Conservation (phyloP, 140 eudicot species). For the Stevia rebaudiana region DNA sequence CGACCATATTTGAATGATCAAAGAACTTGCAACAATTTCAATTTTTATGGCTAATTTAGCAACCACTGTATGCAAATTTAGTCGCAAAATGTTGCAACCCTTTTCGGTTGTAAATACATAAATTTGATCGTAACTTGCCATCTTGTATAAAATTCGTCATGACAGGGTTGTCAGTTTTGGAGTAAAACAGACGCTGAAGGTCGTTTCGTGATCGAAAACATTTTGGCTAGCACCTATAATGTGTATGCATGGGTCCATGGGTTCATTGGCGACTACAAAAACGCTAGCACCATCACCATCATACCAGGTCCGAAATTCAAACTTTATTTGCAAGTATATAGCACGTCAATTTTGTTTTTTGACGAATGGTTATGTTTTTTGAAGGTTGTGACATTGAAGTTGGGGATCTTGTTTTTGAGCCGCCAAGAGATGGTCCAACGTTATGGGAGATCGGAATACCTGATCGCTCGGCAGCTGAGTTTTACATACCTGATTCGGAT, state of each 20-base stretch:
- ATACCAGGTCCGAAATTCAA: constrained; percentile 46
- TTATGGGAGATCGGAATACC: constrained; percentile 89
- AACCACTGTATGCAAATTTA: too few relatives aligned
- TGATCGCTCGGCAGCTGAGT: constrained; percentile 76
- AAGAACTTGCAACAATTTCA: too few relatives aligned
- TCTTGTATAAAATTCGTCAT: not conserved
- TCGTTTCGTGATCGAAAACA: constrained; percentile 35
- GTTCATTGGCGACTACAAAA: constrained; percentile 58
- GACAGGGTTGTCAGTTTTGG: constrained; percentile 80
- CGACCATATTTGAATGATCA: too few relatives aligned
- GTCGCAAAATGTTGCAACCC: too few relatives aligned
- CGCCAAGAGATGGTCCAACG: constrained; percentile 79
- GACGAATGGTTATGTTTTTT: too few relatives aligned
- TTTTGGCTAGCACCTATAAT: constrained; percentile 47
- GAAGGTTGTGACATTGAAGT: constrained; percentile 37
- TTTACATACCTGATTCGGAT: constrained; percentile 70
- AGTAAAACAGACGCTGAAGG: constrained; percentile 50
- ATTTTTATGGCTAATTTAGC: too few relatives aligned
- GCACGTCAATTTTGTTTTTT: too few relatives aligned
- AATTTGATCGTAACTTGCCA: too few relatives aligned
- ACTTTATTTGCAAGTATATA: too few relatives aligned
- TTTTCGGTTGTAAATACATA: too few relatives aligned
- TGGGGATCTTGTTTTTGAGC: constrained; percentile 49
- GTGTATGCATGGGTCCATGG: constrained; percentile 70
- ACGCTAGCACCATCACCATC: constrained; percentile 23